Conservation (phyloP, 2,329 filamentous ascomycete genomes). For the Ophiostoma triangulosporum region DNA sequence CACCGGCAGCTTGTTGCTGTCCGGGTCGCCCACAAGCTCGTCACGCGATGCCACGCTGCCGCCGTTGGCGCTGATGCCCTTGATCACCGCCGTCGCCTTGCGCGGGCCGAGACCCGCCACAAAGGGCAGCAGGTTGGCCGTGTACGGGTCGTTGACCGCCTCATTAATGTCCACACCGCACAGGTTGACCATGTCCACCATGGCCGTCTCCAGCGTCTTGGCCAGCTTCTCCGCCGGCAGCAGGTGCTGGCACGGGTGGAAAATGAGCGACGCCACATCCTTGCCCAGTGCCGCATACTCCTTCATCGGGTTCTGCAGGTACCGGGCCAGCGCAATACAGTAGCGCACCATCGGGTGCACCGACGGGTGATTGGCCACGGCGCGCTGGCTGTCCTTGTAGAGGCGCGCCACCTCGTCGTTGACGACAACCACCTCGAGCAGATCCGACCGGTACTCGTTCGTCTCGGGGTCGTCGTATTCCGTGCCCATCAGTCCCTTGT, state of each 20-base stretch:
- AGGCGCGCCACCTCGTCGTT: conserved; percentile 96
- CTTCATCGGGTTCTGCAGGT: conserved; percentile 90
- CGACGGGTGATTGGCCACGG: conserved; percentile 65
- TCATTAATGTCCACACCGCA: conserved; percentile 94
- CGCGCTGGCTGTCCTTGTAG: conserved; percentile 81
- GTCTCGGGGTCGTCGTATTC: conserved; percentile 73
- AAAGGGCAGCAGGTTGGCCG: conserved; percentile 79
- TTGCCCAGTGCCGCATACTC: conserved; percentile 89
- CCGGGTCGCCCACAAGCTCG: conserved; percentile 79
- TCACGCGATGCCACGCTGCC: conserved; percentile 72
- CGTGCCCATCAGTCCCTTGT: conserved; percentile 63
- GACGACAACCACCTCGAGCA: conserved; percentile 76
- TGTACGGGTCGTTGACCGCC: conserved; percentile 66
- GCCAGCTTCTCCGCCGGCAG: conserved; percentile 77
- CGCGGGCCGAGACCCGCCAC: conserved; percentile 83
- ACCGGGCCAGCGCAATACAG: conserved; percentile 77
- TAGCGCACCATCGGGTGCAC: conserved; percentile 71
- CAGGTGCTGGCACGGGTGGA: conserved; percentile 81
- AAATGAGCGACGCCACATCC: conserved; percentile 74
- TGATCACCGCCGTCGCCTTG: conserved; percentile 74
- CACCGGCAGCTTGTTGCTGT: conserved; percentile 61
- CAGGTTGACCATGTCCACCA: conserved; percentile 97
- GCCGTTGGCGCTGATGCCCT: conserved; percentile 84
- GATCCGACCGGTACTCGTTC: conserved; percentile 61
- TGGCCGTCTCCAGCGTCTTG: conserved; percentile 81